phyloP scores from a whole-genome alignment of 495 filamentous ascomycete species.

The Oidiodendron maius region DNA sequence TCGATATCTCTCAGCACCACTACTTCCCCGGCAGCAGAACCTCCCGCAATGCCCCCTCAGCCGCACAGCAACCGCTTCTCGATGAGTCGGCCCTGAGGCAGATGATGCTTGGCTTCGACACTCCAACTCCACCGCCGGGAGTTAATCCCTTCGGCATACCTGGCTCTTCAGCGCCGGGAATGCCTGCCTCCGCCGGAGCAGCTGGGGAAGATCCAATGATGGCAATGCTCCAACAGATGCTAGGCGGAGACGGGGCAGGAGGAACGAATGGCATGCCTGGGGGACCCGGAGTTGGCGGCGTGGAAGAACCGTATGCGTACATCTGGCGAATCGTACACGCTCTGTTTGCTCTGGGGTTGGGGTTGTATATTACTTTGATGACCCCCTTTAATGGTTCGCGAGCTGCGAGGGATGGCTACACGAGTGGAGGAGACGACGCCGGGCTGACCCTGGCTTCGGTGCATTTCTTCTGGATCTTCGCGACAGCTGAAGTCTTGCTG shows the following conservation, averaged over 20 bases:
- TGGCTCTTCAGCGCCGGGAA: constrained; percentile 17
- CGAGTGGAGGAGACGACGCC: constrained; percentile 15
- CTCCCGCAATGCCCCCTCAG: constrained; percentile 29
- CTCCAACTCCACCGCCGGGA: constrained; percentile 26
- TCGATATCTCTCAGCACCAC: constrained; percentile 61
- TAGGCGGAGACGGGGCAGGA: constrained; percentile 37
- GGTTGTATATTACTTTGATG: constrained; percentile 61
- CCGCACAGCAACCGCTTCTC: constrained; percentile 8
- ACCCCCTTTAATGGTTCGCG: constrained; percentile 59
- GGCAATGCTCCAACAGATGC: constrained; percentile 54
- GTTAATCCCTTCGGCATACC: constrained; percentile 27
- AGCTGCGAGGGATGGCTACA: constrained; percentile 29
- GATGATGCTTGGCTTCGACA: constrained; percentile 40
- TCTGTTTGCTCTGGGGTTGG: constrained; percentile 63
- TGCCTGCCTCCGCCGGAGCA: constrained; percentile 24
- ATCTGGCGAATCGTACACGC: constrained; percentile 76
- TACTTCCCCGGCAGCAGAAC: constrained; percentile 34
- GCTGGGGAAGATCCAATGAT: constrained; percentile 52
- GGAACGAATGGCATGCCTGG: constrained; percentile 29
- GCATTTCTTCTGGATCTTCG: constrained; percentile 71
- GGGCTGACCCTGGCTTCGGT: constrained; percentile 21
- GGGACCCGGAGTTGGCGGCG: constrained; percentile 23
- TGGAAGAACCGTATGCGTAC: constrained; percentile 32
- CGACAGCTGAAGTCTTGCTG: constrained; percentile 71
- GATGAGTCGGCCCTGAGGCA: constrained; percentile 30